Percentiles rank a stretch among this genome's conserved stretches.
phyloP scores from a whole-genome alignment of 192 early-diverging fungal species.

The Oehlia diaphana region DNA sequence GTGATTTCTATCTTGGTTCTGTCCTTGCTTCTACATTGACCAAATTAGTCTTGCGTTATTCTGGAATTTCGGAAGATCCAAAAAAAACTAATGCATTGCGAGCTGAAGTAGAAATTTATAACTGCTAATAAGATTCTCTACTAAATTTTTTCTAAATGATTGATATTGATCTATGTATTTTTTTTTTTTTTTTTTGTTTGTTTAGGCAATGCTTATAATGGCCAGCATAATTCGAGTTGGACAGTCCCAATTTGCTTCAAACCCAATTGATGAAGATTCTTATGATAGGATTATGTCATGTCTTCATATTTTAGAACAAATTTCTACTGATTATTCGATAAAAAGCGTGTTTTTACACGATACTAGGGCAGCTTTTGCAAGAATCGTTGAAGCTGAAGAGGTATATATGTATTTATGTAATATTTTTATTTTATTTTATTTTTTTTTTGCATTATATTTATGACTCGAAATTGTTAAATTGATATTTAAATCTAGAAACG shows the following conservation, averaged over 20 bases:
- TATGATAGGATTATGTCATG: slow-evolving; percentile 89
- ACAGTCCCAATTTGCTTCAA: slow-evolving; percentile 78
- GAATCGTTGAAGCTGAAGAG: slow-evolving; percentile 70
- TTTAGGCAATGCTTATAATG: slow-evolving; percentile 93
- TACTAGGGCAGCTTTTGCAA: slow-evolving; percentile 60
- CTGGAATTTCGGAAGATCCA: slow-evolving; percentile 50
- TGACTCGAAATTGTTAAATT: background rate
- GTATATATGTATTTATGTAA: slow-evolving; percentile 33
- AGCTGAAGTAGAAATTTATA: slow-evolving; percentile 64
- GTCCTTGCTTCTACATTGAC: slow-evolving; percentile 88
- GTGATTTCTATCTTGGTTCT: slow-evolving; percentile 91
- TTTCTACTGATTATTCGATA: slow-evolving; percentile 52
- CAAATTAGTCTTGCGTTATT: slow-evolving; percentile 86
- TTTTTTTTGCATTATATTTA: background rate
- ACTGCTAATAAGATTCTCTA: background rate
- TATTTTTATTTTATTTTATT: background rate
- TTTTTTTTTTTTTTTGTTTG: too few species aligned
- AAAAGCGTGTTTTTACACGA: slow-evolving; percentile 59
- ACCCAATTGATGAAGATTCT: slow-evolving; percentile 97
- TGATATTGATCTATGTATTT: background rate
- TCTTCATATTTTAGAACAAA: slow-evolving; percentile 72
- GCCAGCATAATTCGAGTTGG: slow-evolving; percentile 92
- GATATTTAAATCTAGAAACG: slow-evolving; percentile 37
- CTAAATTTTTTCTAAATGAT: background rate
- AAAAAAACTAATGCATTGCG: slow-evolving; percentile 72